These are phyloP conservation scores for Agaricales sp. DNA, from an alignment of 1,284 basidiomycete genomes.

Conservation along the genomic window DNA sequence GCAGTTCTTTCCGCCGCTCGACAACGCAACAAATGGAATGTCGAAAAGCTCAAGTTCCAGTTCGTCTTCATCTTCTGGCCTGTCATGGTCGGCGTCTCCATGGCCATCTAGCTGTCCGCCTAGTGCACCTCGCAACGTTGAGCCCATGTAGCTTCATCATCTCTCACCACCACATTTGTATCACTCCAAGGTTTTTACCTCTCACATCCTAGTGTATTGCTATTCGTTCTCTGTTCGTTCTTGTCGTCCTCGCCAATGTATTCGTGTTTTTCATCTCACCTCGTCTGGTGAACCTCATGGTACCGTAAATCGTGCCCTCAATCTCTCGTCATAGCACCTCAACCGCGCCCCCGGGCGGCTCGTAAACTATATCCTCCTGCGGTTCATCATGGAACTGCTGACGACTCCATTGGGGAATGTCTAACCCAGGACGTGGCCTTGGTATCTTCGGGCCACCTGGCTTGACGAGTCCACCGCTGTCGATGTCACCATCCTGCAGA, in stretches of 20 bases:
- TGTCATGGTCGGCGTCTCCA: neutral
- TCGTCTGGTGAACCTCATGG: no score
- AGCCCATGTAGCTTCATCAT: no score
- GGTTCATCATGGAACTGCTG: no score
- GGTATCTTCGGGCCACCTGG: no score
- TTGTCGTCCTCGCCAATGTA: no score
- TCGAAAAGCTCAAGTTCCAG: neutral
- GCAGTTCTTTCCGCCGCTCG: neutral
- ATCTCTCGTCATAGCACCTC: neutral
- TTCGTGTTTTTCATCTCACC: no score
- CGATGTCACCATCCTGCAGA: no score
- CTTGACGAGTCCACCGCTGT: no score
- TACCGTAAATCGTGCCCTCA: neutral
- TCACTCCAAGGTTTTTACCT: no score
- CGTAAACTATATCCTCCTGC: neutral
- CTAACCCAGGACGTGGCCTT: neutral
- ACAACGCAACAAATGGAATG: neutral
- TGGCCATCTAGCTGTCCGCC: slow-evolving; percentile 2
- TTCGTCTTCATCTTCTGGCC: slow-evolving; percentile 1
- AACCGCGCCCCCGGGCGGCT: neutral
- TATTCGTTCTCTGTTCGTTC: neutral
- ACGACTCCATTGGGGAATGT: neutral
- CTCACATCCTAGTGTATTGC: neutral
- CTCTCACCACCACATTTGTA: no score
- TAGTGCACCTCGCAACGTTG: no score